Conservation (phyloP, 1,284 basidiomycete species). For the Ceratobasidium sp. region DNA sequence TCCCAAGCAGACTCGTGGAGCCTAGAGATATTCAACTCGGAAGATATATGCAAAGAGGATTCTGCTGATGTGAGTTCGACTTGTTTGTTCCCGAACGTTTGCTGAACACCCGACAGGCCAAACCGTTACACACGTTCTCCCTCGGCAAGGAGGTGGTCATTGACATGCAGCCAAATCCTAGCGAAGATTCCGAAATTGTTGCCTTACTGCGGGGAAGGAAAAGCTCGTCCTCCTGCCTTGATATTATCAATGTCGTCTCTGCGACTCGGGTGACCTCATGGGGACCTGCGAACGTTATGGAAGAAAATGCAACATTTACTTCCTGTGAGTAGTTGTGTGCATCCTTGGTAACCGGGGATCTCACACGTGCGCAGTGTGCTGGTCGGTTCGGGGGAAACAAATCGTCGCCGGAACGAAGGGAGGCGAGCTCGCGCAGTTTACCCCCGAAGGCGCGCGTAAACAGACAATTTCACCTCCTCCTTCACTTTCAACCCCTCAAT, state of each 20-base stretch:
- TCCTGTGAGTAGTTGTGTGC: constrained; percentile 37
- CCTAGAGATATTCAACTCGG: constrained; percentile 24
- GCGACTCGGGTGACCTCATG: constrained; percentile 53
- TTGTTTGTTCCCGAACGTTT: neutral
- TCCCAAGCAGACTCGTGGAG: neutral
- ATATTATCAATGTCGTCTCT: constrained; percentile 63
- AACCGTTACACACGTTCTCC: constrained; percentile 33
- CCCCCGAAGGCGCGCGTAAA: constrained; percentile 64
- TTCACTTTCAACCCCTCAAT: constrained; percentile 56
- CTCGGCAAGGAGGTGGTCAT: constrained; percentile 39
- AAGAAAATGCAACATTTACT: constrained; percentile 20
- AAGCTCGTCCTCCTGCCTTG: constrained; percentile 55
- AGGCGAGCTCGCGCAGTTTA: constrained; percentile 76
- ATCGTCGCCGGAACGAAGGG: constrained; percentile 75
- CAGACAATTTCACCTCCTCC: constrained; percentile 63
- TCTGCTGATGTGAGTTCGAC: neutral
- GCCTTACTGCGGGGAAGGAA: constrained; percentile 62
- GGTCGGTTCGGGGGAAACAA: constrained; percentile 90
- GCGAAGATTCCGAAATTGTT: constrained; percentile 63
- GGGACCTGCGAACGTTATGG: constrained; percentile 1
- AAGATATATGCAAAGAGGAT: constrained; percentile 1
- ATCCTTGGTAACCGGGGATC: constrained; percentile 40
- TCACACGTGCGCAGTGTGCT: constrained; percentile 60
- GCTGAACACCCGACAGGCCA: constrained; percentile 12
- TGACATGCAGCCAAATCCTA: constrained; percentile 66